Conservation (phyloP, 1,284 basidiomycete species). For the Sphagnurus paluster region DNA sequence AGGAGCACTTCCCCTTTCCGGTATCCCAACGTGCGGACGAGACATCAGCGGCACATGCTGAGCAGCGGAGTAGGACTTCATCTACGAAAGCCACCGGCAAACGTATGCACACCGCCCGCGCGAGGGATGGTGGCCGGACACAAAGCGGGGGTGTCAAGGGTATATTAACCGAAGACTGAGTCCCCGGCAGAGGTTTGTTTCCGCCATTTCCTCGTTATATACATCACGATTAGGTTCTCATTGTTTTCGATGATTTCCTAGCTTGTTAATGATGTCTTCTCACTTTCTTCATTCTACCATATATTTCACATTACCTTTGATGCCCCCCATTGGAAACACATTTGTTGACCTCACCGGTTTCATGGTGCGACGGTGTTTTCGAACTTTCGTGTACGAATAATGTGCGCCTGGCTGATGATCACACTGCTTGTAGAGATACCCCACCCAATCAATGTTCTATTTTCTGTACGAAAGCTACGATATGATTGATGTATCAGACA, state of each 20-base stretch:
- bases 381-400: conserved; percentile 1
- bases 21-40: conserved; percentile 42
- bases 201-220: too few relatives aligned
- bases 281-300: too few relatives aligned
- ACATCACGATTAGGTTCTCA: too few relatives aligned
- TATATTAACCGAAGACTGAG: conserved; percentile 49
- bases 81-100: conserved; percentile 26
- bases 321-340: background rate
- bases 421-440: conserved; percentile 6
- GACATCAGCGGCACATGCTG: conserved; percentile 15
- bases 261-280: too few relatives aligned
- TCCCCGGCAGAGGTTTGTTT: background rate
- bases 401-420: background rate
- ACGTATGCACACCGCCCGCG: conserved; percentile 67
- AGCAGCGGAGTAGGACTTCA: conserved; percentile 27
- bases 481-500: too few relatives aligned
- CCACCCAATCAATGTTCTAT: conserved; percentile 2
- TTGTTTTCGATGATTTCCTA: too few relatives aligned
- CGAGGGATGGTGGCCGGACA: conserved; percentile 75
- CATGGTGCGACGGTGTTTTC: background rate
- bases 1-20: conserved; percentile 63
- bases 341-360: background rate
- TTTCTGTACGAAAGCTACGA: too few relatives aligned
- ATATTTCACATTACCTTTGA: background rate
- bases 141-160: conserved; percentile 80